phyloP scores from a whole-genome alignment of 805 yeast species.

The Nakazawaea peltata region DNA sequence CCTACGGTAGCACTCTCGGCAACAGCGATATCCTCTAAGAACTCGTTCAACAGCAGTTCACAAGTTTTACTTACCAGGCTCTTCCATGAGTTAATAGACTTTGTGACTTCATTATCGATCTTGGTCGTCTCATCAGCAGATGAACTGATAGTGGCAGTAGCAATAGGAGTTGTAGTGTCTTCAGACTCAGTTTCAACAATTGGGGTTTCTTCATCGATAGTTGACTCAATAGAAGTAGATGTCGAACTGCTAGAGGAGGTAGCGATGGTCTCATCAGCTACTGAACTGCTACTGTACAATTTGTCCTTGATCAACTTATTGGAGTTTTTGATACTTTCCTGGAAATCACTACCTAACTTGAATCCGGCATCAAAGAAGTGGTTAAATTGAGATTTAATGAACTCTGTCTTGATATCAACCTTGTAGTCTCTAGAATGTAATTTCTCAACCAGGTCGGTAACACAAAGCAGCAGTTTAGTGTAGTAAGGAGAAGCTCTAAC shows the following conservation, averaged over 20 bases:
- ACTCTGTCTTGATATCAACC: slow-evolving; percentile 22
- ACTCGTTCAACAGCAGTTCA: slow-evolving; percentile 25
- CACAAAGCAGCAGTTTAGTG: not conserved
- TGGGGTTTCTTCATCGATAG: slow-evolving; percentile 6
- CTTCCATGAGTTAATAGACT: slow-evolving; percentile 8
- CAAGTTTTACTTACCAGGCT: slow-evolving; percentile 8
- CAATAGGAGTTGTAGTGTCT: not conserved
- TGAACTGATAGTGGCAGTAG: not conserved
- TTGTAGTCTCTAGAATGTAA: slow-evolving; percentile 5
- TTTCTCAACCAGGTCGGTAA: not conserved
- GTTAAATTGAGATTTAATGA: slow-evolving; percentile 22
- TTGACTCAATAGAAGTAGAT: not conserved
- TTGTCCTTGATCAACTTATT: slow-evolving; percentile 9
- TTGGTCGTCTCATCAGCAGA: not conserved
- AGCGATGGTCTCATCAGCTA: not conserved
- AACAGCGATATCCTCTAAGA: slow-evolving; percentile 26
- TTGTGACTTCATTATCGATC: slow-evolving; percentile 6
- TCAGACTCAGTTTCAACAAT: not conserved
- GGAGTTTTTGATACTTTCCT: slow-evolving; percentile 12
- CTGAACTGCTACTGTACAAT: not conserved
- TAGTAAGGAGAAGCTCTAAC: not conserved
- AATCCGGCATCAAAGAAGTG: slow-evolving; percentile 20
- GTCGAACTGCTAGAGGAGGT: not conserved
- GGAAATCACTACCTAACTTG: slow-evolving; percentile 17
- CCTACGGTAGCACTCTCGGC: slow-evolving; percentile 20